These are phyloP conservation scores for Tetrapyrgos nigripes DNA, from an alignment of 1,284 basidiomycete species.

Conservation along the genomic window DNA sequence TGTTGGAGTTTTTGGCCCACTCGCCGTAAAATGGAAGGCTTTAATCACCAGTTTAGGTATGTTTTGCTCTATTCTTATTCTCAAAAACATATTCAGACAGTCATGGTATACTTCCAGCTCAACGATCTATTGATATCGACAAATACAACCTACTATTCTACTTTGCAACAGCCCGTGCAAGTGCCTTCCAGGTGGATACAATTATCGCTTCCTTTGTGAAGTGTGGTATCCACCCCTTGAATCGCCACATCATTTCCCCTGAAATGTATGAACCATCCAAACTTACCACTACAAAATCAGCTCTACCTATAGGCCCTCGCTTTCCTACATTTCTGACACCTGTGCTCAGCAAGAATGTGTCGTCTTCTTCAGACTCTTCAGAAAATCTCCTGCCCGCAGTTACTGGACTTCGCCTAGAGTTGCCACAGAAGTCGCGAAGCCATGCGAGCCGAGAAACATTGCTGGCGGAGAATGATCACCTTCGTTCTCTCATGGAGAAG, in stretches of 20 bases:
- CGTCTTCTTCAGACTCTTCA: too few relatives aligned
- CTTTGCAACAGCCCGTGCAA: slow-evolving; percentile 17
- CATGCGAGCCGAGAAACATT: neutral
- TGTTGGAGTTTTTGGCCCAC: slow-evolving; percentile 37
- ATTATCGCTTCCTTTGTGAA: slow-evolving; percentile 22
- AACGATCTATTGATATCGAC: slow-evolving; percentile 4
- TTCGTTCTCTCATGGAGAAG: neutral
- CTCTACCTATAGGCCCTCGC: slow-evolving; percentile 7
- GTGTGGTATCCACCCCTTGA: slow-evolving; percentile 25
- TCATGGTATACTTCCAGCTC: too few relatives aligned
- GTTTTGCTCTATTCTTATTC: too few relatives aligned
- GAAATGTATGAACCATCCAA: slow-evolving; percentile 16
- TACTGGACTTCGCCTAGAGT: too few relatives aligned
- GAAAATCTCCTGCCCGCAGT: too few relatives aligned
- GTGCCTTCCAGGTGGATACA: slow-evolving; percentile 19
- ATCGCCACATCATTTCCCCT: slow-evolving; percentile 16
- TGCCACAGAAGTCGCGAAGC: neutral
- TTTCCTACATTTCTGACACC: neutral
- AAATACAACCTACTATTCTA: slow-evolving; percentile 23
- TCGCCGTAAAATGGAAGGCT: slow-evolving; percentile 29
- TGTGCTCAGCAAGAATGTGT: too few relatives aligned
- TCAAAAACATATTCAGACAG: too few relatives aligned
- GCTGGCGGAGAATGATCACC: neutral
- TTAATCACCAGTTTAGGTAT: slow-evolving; percentile 14
- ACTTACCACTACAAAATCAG: slow-evolving; percentile 7